These are phyloP conservation scores for Alternaria infectoria DNA, from an alignment of 2,329 filamentous ascomycete species.

Conservation along the genomic window DNA sequence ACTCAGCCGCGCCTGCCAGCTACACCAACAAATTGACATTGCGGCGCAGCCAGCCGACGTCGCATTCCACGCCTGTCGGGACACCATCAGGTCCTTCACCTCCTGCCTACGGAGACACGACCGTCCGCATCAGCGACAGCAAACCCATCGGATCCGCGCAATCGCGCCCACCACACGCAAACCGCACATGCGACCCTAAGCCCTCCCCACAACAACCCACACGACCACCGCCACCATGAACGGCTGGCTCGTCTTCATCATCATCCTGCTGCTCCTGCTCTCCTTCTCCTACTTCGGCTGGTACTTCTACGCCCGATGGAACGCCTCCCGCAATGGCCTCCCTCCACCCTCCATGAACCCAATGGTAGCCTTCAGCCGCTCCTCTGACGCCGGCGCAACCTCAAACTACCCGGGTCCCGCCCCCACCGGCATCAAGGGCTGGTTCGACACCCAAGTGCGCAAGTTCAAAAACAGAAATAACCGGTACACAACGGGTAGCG, in stretches of 20 bases:
- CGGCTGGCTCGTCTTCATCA: constrained; percentile 65
- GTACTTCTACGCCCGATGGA: constrained; percentile 74
- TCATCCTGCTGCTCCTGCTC: constrained; percentile 71
- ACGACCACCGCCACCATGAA: constrained; percentile 41
- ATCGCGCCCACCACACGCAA: constrained; percentile 12
- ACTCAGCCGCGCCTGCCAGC: constrained; percentile 28
- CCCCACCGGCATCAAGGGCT: constrained; percentile 70
- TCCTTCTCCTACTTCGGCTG: constrained; percentile 69
- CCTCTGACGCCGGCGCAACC: constrained; percentile 25
- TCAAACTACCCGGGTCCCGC: constrained; percentile 59
- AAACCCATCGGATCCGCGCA: constrained; percentile 12
- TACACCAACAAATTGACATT: constrained; percentile 16
- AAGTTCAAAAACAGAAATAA: constrained; percentile 70
- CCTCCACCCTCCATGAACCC: constrained; percentile 75
- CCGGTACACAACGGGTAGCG: constrained; percentile 71
- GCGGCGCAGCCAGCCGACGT: constrained; percentile 9
- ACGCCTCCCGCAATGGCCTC: constrained; percentile 75
- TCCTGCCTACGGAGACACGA: background rate
- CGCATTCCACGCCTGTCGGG: background rate
- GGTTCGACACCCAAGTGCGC: constrained; percentile 72
- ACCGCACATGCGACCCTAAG: constrained; percentile 17
- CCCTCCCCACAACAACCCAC: background rate
- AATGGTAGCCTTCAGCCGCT: constrained; percentile 69
- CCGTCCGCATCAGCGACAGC: background rate
- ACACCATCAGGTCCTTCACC: background rate